phyloP scores from a whole-genome alignment of 768 basidiomycete genomes.

The Gymnopilus dilepis region DNA sequence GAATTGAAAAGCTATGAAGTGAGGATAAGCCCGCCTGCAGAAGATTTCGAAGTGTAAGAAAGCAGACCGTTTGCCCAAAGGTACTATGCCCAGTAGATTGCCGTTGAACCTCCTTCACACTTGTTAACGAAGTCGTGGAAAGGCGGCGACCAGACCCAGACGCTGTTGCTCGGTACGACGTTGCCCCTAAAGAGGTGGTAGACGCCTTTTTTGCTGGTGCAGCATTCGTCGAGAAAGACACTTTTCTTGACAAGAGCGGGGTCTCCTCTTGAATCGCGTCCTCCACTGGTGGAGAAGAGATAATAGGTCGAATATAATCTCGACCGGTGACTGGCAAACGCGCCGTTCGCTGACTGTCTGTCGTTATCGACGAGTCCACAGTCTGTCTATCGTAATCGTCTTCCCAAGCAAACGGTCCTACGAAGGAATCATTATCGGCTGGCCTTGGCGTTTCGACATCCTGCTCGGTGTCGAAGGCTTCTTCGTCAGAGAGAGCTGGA shows the following conservation, averaged over 20 bases:
- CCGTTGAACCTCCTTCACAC: slow-evolving; percentile 33
- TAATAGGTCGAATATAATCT: slow-evolving; percentile 1
- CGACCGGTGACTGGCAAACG: neutral
- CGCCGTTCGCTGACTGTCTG: neutral
- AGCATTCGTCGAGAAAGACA: slow-evolving; percentile 38
- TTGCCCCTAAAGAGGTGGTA: slow-evolving; percentile 1
- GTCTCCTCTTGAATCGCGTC: slow-evolving; percentile 33
- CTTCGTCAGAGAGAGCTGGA: slow-evolving; percentile 25
- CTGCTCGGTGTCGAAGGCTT: slow-evolving; percentile 30
- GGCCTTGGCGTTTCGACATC: slow-evolving; percentile 14
- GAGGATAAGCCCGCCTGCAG: neutral
- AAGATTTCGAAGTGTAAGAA: neutral
- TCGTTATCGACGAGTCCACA: neutral
- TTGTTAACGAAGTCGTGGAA: slow-evolving; percentile 38
- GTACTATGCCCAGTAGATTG: slow-evolving; percentile 64
- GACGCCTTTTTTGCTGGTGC: slow-evolving; percentile 10
- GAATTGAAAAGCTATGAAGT: slow-evolving; percentile 77
- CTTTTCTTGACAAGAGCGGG: slow-evolving; percentile 45
- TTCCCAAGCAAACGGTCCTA: slow-evolving; percentile 38
- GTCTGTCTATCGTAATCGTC: slow-evolving; percentile 30
- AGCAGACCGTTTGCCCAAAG: slow-evolving; percentile 71
- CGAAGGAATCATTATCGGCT: slow-evolving; percentile 30
- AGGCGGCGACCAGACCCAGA: slow-evolving; percentile 32
- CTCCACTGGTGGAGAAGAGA: neutral
- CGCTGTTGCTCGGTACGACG: slow-evolving; percentile 19